Base-by-base conservation (phyloP, 2,329 filamentous ascomycete species). In the Ophiocordyceps camponoti-saundersi region DNA sequence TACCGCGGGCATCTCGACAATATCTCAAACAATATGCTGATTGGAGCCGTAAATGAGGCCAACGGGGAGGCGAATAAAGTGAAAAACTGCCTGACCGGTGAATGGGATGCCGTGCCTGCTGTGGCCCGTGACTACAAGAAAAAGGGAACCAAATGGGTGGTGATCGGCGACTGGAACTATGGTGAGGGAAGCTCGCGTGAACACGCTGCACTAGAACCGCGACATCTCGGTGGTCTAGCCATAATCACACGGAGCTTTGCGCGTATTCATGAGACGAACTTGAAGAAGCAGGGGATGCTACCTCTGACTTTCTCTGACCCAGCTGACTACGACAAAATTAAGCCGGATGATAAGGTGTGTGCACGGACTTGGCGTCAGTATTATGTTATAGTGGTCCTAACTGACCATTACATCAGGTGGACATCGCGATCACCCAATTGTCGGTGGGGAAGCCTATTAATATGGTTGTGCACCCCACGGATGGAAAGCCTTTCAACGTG, bases 1-100 rank as follows among this genome's bases (percentile, higher is more conserved):
- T 98, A 96, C 78, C 96, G 96, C 73, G 92, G 92, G 52, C 92
- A 98, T 66, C 78, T 98, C 52, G 87, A 92, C 63, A 98, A 98
- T 72, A 98, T 98, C 64, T 85, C 82, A 55, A 87, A 87, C 61
- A 98, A 98, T 75, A 98, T 92, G 2, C 79, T 98, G 53, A 95
- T 95, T 66, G 92, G 88, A 46, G 92, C 92, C 50, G 75, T 89
- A 61, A 95, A 95, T 65, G 88, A 85, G 42, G 86, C 85, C 51
- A 98, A 90, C 0, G 84, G 82, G 55, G 89, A 95, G 65, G 89
- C 92, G 53, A 96, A 96, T 64, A 80, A 77, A 20, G 92, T 90
- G 5, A 92, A 94, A 67, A 90, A 98, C 63, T 68, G 92, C 51
- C 79, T 98, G 12, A 92, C 82, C 1, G 78, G 79, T 61, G 75